Evolutionary conservation across 1,139 yeast species (phyloP).

Genomic region (Geotrichum siamense): DNA sequence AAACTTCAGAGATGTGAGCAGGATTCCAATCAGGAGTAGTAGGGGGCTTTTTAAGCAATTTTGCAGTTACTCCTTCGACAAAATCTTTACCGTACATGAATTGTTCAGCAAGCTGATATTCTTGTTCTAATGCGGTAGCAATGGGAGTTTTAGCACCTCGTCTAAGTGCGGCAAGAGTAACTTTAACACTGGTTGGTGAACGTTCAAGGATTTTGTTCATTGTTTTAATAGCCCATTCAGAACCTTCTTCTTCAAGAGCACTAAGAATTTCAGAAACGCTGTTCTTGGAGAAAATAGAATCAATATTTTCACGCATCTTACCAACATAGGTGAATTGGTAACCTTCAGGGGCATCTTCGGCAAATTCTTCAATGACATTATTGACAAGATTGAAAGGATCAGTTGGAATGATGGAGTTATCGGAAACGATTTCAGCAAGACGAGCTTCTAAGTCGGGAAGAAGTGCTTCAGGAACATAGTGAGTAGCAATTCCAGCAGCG

Average conservation of each 20-base stretch:
- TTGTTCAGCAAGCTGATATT: constrained; percentile 69
- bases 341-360: constrained; percentile 58
- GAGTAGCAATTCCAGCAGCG: constrained; percentile 83
- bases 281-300: constrained; percentile 53
- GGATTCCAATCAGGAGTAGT: constrained; percentile 52
- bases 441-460: constrained; percentile 57
- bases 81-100: constrained; percentile 61
- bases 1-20: constrained; percentile 32
- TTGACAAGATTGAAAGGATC: constrained; percentile 9
- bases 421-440: constrained; percentile 43
- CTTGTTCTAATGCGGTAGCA: constrained; percentile 61
- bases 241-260: constrained; percentile 47
- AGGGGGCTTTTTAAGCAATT: constrained; percentile 54
- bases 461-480: constrained; percentile 64
- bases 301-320: constrained; percentile 56
- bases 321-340: constrained; percentile 53
- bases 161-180: constrained; percentile 63
- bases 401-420: constrained; percentile 23
- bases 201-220: constrained; percentile 48
- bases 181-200: constrained; percentile 74
- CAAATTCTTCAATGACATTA: constrained; percentile 48
- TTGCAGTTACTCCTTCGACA: constrained; percentile 67
- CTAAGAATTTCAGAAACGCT: constrained; percentile 57
- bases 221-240: constrained; percentile 58
- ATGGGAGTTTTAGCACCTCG: constrained; percentile 55